Percentiles rank a stretch among this genome's conserved stretches.
These are phyloP conservation scores for Aspergillus amoenus DNA, from an alignment of 2,329 filamentous ascomycete species.

Conservation along the genomic window DNA sequence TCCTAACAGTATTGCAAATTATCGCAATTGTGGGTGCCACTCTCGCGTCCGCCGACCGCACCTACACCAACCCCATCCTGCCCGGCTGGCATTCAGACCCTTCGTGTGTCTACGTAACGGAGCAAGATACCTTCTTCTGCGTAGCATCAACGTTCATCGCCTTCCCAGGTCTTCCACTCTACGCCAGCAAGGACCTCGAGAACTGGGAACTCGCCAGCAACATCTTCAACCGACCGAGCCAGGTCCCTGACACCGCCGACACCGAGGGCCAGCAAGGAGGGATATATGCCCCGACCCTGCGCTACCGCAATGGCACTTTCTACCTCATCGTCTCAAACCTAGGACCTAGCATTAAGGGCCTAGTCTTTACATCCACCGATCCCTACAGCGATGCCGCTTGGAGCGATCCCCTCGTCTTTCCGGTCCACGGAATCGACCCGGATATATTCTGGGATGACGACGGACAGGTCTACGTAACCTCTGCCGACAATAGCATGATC, in stretches of 20 bases:
- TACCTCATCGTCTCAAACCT: conserved; percentile 38
- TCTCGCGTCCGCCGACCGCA: neutral
- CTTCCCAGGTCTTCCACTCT: conserved; percentile 48
- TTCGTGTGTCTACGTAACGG: conserved; percentile 43
- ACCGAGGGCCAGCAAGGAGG: conserved; percentile 29
- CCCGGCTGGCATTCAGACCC: conserved; percentile 51
- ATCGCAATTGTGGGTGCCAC: no score
- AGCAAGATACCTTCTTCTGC: conserved; percentile 45
- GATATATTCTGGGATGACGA: conserved; percentile 24
- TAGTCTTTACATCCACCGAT: conserved; percentile 18
- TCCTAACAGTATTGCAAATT: no score
- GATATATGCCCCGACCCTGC: conserved; percentile 43
- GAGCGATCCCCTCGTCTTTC: conserved; percentile 16
- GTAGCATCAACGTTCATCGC: conserved; percentile 46
- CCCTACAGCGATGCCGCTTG: conserved; percentile 16
- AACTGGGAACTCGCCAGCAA: conserved; percentile 22
- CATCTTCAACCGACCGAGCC: conserved; percentile 27
- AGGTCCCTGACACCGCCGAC: conserved; percentile 36
- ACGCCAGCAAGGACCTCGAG: conserved; percentile 44
- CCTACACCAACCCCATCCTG: conserved; percentile 44
- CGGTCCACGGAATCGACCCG: conserved; percentile 18
- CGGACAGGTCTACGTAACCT: conserved; percentile 11
- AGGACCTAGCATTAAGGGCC: conserved; percentile 9
- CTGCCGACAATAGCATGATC: conserved; percentile 8
- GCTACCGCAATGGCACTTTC: conserved; percentile 41